These are phyloP conservation scores for Tuber brumale DNA, from an alignment of 495 filamentous ascomycete genomes.

Conservation along the genomic window DNA sequence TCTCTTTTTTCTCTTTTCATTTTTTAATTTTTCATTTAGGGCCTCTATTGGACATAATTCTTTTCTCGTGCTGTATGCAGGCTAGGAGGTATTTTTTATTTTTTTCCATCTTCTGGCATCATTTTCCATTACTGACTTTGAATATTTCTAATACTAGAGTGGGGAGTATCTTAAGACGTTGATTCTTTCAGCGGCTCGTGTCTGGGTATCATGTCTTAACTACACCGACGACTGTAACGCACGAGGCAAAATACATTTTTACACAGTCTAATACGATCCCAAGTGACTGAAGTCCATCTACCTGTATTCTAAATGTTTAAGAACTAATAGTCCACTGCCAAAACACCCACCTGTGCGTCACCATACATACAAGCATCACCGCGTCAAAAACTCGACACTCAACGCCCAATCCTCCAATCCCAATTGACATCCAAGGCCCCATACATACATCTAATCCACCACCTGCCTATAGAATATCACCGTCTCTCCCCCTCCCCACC, in stretches of 20 bases:
- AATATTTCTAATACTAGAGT: background rate
- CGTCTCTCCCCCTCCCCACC: conserved; percentile 47
- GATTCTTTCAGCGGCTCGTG: background rate
- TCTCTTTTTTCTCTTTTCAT: too few species aligned
- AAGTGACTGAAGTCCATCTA: background rate
- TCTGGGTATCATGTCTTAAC: background rate
- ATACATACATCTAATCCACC: background rate
- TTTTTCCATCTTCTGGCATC: background rate
- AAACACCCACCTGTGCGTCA: background rate
- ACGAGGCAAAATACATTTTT: background rate
- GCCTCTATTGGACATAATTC: too few species aligned
- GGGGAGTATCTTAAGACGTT: background rate
- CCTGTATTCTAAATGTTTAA: background rate
- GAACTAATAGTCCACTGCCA: background rate
- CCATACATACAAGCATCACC: background rate
- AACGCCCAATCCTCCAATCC: background rate
- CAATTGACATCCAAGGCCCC: background rate
- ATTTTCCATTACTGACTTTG: background rate
- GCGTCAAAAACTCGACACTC: background rate
- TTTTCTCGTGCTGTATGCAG: too few species aligned
- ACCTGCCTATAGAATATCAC: conserved; percentile 5
- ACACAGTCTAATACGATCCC: too few species aligned
- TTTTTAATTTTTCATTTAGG: too few species aligned
- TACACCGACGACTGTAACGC: background rate
- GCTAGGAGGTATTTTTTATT: background rate